phyloP scores from a whole-genome alignment of 306 rosid species.

The Potentilla sterilis region DNA sequence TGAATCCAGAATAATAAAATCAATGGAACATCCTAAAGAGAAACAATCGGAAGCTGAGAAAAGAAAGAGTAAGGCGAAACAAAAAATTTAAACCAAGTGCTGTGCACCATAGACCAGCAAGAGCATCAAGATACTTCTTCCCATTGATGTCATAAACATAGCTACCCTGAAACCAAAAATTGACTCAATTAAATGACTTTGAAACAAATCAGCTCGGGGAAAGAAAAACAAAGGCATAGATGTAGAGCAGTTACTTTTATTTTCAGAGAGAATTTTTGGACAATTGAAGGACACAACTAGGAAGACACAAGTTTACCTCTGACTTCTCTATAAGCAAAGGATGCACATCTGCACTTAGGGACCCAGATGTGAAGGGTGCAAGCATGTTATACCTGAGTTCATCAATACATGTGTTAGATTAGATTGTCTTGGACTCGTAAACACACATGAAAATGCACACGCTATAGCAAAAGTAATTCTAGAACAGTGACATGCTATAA shows the following conservation, averaged over 20 bases:
- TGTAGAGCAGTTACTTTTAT: not conserved
- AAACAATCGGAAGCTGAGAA: not conserved
- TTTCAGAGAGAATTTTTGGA: not conserved
- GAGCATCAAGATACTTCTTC: constrained; percentile 86
- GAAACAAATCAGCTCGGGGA: constrained; percentile 8
- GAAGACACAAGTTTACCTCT: constrained; percentile 41
- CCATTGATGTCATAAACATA: constrained; percentile 82
- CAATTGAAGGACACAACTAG: constrained; percentile 9
- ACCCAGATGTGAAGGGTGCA: constrained; percentile 97
- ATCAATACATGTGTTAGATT: constrained; percentile 18
- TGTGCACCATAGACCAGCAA: constrained; percentile 97
- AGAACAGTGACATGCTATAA: constrained; percentile 20
- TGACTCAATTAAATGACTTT: constrained; percentile 12
- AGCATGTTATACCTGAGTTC: constrained; percentile 77
- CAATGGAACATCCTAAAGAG: no score
- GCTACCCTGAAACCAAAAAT: constrained; percentile 68
- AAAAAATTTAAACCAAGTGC: constrained; percentile 39
- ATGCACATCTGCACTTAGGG: constrained; percentile 55
- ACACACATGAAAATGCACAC: not conserved
- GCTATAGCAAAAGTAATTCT: constrained; percentile 7
- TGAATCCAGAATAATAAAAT: no score
- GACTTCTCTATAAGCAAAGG: constrained; percentile 85
- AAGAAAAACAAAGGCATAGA: not conserved
- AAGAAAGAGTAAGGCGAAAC: constrained; percentile 7
- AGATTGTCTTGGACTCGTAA: not conserved